A percentile compares a stretch with the other conserved stretches of the same genome.
Conservation (phyloP, 352 stramenopile species). For the Aphanomyces euteiches region DNA sequence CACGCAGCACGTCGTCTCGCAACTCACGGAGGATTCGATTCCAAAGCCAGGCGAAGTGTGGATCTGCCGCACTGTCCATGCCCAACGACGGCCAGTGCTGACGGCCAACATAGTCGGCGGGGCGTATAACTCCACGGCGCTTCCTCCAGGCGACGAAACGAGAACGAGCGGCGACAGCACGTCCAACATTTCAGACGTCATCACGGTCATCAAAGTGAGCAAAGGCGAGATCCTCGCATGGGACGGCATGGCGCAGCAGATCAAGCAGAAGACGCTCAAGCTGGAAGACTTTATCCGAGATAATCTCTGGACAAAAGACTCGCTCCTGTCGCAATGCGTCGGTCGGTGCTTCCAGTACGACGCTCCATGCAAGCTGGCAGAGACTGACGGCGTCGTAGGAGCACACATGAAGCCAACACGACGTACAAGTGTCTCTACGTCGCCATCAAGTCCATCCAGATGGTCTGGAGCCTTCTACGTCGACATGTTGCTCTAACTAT, state of each 20-base stretch:
- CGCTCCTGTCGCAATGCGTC: slow-evolving; percentile 68
- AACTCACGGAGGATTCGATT: slow-evolving; percentile 66
- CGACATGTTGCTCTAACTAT: not conserved
- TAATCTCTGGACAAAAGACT: slow-evolving; percentile 61
- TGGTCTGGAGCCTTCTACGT: not conserved
- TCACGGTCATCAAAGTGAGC: slow-evolving; percentile 71
- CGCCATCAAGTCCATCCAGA: slow-evolving; percentile 21
- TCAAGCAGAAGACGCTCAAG: slow-evolving; percentile 52
- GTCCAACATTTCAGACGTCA: slow-evolving; percentile 56
- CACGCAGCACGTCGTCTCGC: slow-evolving; percentile 37
- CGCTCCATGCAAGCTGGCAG: not conserved
- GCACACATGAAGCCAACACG: slow-evolving; percentile 15
- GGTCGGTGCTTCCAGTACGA: slow-evolving; percentile 60
- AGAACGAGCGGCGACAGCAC: not conserved
- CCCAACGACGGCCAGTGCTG: not conserved
- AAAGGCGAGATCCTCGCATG: slow-evolving; percentile 71
- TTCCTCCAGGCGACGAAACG: slow-evolving; percentile 1
- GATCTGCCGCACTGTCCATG: slow-evolving; percentile 56
- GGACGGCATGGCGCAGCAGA: slow-evolving; percentile 51
- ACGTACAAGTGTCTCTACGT: slow-evolving; percentile 27
- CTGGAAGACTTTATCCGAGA: slow-evolving; percentile 77
- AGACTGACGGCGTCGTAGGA: slow-evolving; percentile 4
- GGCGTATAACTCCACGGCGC: not conserved
- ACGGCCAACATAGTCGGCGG: not conserved
- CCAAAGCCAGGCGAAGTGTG: slow-evolving; percentile 72